Conservation (phyloP, 352 stramenopile species). For the Phytophthora constricta region DNA sequence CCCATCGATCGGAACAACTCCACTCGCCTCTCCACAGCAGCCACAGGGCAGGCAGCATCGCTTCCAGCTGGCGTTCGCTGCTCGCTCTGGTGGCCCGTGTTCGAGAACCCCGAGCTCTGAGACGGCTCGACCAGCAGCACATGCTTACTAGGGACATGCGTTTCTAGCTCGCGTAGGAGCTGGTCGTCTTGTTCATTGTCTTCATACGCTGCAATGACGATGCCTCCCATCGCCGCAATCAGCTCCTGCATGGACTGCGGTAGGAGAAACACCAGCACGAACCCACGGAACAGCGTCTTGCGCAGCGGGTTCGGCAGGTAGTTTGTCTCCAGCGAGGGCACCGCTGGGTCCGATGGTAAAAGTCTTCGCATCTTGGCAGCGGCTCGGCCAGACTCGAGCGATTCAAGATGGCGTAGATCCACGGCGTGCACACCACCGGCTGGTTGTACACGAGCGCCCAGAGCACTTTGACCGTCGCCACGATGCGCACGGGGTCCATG, state of each 20-base stretch:
- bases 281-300: slow-evolving; percentile 77
- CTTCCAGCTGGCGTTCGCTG: slow-evolving; percentile 20
- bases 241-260: slow-evolving; percentile 83
- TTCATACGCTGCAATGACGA: slow-evolving; percentile 71
- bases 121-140: slow-evolving; percentile 72
- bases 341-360: slow-evolving; percentile 64
- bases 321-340: slow-evolving; percentile 63
- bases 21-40: slow-evolving; percentile 63
- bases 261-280: slow-evolving; percentile 76
- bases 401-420: slow-evolving; percentile 80
- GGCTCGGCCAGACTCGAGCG: slow-evolving; percentile 78
- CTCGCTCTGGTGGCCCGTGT: slow-evolving; percentile 59
- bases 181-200: slow-evolving; percentile 56
- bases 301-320: slow-evolving; percentile 81
- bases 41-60: slow-evolving; percentile 16
- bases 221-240: slow-evolving; percentile 73
- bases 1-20: slow-evolving; percentile 67
- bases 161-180: slow-evolving; percentile 65
- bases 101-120: slow-evolving; percentile 62
- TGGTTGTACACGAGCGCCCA: slow-evolving; percentile 89
- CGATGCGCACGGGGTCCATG: slow-evolving; percentile 81
- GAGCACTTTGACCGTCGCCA: slow-evolving; percentile 87
- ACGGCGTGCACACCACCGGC: slow-evolving; percentile 80
- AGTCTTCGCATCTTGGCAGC: slow-evolving; percentile 79
- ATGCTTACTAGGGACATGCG: slow-evolving; percentile 48